Evolutionary conservation across 441 rosid genomes (phyloP), one percentile per base, ranked within the genome.

Genomic region (Capsella rubella): DNA sequence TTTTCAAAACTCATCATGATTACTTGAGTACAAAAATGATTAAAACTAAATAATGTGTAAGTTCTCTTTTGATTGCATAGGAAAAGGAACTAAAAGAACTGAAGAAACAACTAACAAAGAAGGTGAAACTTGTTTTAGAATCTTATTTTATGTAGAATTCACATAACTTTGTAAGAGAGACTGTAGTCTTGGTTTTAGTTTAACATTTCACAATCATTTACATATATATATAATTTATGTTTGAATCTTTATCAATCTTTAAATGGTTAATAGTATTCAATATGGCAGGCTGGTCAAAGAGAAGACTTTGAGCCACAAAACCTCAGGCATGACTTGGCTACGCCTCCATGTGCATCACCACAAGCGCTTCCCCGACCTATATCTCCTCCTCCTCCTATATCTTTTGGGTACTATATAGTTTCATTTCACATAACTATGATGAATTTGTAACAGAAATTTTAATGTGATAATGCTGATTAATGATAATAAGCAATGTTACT

Each of bases 31-130:
- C 0, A 34, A 6, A 21, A 21, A 45, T 2, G 27, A 52, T 29
- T 32, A 43, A 15, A 43, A 13, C 9, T 61, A 13, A 53, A 28
- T 13, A 42, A 14, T 49, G 47, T 40, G 32, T 15, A 7, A 39
- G 8, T 14, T 31, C 49, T 71, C 45, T 25, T 77, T 51, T 34
- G 28, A 42, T 71, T 46, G 54, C 14, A 13, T 34, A 77, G 80
- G 80, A 77, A 10, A 77, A 71, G 57, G 80, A 77, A 27, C 72
- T 77, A 3, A 77, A 34, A 59, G 76, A 77, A 66, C 56, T 77
- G 50, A 58, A 59, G 72, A 77, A 77, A 34, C 72, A 71, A 5
- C 68, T 77, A 5, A 56, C 72, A 58, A 71, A 71, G 45, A 65
- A 77, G 80, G 80, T 77, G 27, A 64, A 63, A 62, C 8, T 18